Base-by-base conservation (phyloP, 768 basidiomycete genomes). In the Piloderma croceum region DNA sequence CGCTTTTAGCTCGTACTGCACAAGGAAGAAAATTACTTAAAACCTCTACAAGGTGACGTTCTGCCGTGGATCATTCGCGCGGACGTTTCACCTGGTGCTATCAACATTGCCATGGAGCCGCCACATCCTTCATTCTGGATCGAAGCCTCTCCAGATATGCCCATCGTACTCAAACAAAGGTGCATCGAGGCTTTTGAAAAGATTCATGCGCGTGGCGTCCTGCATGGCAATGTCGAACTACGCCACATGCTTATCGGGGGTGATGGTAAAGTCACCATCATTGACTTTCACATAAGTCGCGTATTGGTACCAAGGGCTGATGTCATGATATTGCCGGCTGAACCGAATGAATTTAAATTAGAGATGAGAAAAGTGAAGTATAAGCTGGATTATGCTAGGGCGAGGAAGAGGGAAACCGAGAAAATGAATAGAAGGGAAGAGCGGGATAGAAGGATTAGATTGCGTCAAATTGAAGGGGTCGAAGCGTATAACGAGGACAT, bases 61-160 rank as follows among this genome's bases (percentile, higher is more conserved):
- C 68, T 81, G 4, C 77, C 80, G 1, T 52, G 60, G 27, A 54
- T 83, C 41, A 76, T 82, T 36, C 71, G 70, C 29, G 64, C 74
- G 17, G 70, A 70, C 53, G 44, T 64, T 17, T 55, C 59, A 45
- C 50, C 65, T 20, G 61, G 60, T 36, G 50, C 59, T 7, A 59
- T 74, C 34, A 66, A 65, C 48, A 51, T 73, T 5, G 56, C 70
- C 10, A 73, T 77, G 67, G 76, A 74, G 47, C 59, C 71, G 12
- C 81, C 81, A 1, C 76, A 81, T 47, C 61, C 58, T 12, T 65
- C 67, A 6, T 77, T 80, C 54, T 81, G 81, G 79, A 68, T 78
- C 44, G 72, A 80, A 46, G 75, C 81, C 11, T 74, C 70, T 4
- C 55, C 70, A 3, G 68, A 64, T 31, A 81, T 83, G 78, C 47